Evolutionary conservation across 2,329 filamentous ascomycete species (phyloP), one percentile per base, ranked within the genome.

Genomic region (Gliomastix tumulicola): DNA sequence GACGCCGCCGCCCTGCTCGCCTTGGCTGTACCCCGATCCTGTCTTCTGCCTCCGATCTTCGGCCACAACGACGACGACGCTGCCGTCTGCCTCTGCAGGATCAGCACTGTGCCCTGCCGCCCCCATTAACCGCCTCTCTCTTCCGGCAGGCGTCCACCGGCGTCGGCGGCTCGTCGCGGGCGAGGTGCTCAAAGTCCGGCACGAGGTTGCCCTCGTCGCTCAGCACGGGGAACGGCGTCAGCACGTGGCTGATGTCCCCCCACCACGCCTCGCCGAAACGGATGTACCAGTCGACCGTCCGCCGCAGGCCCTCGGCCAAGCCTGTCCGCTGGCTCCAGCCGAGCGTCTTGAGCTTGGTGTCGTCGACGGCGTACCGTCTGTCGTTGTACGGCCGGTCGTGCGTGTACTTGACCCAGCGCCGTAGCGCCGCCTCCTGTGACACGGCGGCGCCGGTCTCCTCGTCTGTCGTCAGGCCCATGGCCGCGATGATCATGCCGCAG

Each of bases 331-430:
- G 83, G 37, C 73, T 65, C 83, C 82, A 87, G 17, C 82, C 83
- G 6, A 88, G 66, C 43, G 69, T 60, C 27, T 73, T 64, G 45
- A 87, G 68, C 58, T 85, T 86, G 36, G 71, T 74, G 22, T 76
- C 81, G 51, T 87, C 79, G 3, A 86, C 78, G 10, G 80, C 80
- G 50, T 87, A 88, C 25, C 82, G 69, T 50, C 78, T 73, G 56
- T 88, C 83, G 57, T 87, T 87, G 63, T 84, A 90, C 1, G 84
- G 85, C 16, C 86, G 72, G 59, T 92, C 85, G 44, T 80, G 72
- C 3, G 83, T 87, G 58, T 86, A 82, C 56, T 83, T 77, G 48
- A 89, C 74, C 72, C 79, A 84, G 48, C 71, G 71, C 40, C 70
- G 65, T n/a, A n/a, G n/a, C n/a, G n/a, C n/a, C n/a, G n/a, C n/a